Conservation (phyloP, 176 grass and related monocot genomes). For the barley (Hordeum vulgare) region MorexV3_pseudomolecules_assembly NC_058524.1:507845036-507845535, state of each 20-base stretch:
- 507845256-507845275: constrained; percentile 39
- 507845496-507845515: constrained; percentile 39
- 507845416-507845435: not conserved
- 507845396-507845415: not conserved
- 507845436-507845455: not conserved
- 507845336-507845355: not conserved
- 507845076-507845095: constrained; percentile 48
- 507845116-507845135: constrained; percentile 87
- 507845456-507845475: not conserved
- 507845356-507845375: constrained; percentile 45
- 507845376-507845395: constrained; percentile 23
- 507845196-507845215: not conserved
- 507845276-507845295: constrained; percentile 47
- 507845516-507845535: constrained; percentile 10
- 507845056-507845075: constrained; percentile 65
- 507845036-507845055: constrained; percentile 84
- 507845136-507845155: constrained; percentile 74
- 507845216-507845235: not conserved
- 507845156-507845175: constrained; percentile 67
- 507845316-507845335: constrained; percentile 55
- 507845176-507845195: constrained; percentile 34
- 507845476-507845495: not conserved
- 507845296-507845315: constrained; percentile 64
- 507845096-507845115: constrained; percentile 49
- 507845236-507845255: constrained; percentile 60